Evolutionary conservation across 768 basidiomycete species (phyloP), one percentile per base, ranked within the genome.

Genomic region (Sistotremastrum niveocremeum): DNA sequence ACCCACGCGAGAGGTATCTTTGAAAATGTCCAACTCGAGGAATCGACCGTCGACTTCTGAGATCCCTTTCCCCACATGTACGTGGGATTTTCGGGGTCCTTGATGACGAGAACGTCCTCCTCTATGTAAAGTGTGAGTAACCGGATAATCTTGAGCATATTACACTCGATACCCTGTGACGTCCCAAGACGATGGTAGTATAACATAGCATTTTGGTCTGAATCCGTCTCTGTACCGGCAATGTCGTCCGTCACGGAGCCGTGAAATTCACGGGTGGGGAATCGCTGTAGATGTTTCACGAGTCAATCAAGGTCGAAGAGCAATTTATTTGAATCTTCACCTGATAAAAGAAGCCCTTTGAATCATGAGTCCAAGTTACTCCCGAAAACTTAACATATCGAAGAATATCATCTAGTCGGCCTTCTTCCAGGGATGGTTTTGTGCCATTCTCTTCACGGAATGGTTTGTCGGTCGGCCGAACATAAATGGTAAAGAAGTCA

Each of bases 311-410:
- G 46, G 31, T 28, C 39, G 34, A 39, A 48, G 42, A 34, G 36
- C 34, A 11, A 30, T 41, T 37, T 40, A 7, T n/a, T 38, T 7
- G 5, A 11, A 48, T 47, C 11, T 11, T 35, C 7, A 69, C 69
- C 68, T 87, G 85, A 58, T 90, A 90, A 63, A 89, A 85, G 62
- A 89, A 86, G 1, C 87, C 86, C 50, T 77, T 79, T 46, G 76
- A 79, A 60, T 88, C 84, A 46, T 76, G 74, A 4, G 78, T 78
- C 87, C 86, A 89, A 30, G 68, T 65, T 38, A 87, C 69, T 7
- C 66, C 61, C 1, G 80, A 81, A 61, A 85, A 87, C 58, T 89
- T 89, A 51, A 84, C 81, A 56, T 74, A 81, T 46, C 78, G 72
- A 45, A 88, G 62, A 49, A 78, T 79, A 39, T 89, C 86, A 3